Evolutionary conservation across 2,329 filamentous ascomycete genomes (phyloP).

Genomic region (Parascedosporium putredinis): DNA sequence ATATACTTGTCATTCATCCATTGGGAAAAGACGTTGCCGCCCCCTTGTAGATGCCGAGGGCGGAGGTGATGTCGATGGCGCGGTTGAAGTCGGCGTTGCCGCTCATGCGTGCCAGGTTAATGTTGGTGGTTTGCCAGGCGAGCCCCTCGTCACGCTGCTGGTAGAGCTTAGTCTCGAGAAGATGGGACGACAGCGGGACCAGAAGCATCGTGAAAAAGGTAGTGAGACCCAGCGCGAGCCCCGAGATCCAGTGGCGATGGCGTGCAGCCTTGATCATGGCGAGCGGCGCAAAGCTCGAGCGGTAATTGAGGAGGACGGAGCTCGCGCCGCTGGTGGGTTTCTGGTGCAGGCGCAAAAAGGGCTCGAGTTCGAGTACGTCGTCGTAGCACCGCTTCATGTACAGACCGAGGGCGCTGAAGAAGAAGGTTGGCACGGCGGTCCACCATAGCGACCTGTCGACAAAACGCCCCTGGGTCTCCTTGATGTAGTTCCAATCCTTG

Average conservation of each 20-base stretch:
- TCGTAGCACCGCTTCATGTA: background rate
- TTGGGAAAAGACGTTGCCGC: background rate
- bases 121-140: background rate
- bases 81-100: background rate
- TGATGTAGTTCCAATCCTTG: background rate
- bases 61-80: background rate
- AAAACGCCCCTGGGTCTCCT: background rate
- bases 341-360: background rate
- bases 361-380: background rate
- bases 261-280: background rate
- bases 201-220: background rate
- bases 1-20: background rate
- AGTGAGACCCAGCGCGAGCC: background rate
- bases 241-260: background rate
- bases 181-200: background rate
- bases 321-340: background rate
- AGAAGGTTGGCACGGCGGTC: background rate
- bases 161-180: background rate
- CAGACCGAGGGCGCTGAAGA: background rate
- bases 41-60: background rate
- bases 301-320: background rate
- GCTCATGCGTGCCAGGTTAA: background rate
- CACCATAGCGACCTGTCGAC: conserved; percentile 1
- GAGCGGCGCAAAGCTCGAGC: background rate
- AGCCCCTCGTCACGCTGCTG: background rate